phyloP scores from a whole-genome alignment of 257 asterid genomes.

The Penstemon davidsonii region DNA sequence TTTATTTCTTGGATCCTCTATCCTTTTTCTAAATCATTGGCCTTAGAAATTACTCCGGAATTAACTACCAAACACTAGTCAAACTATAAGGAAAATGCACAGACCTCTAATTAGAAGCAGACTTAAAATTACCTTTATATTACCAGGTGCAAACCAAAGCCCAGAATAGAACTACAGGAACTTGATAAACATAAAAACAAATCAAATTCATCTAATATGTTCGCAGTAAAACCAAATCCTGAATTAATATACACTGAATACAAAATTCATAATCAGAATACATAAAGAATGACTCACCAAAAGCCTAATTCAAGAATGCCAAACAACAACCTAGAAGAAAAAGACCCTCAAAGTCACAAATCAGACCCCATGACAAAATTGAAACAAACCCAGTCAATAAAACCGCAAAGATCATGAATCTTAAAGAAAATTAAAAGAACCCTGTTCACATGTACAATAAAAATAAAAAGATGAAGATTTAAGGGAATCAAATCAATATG shows the following conservation, averaged over 20 bases:
- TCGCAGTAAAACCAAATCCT: not conserved
- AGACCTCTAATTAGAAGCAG: too few species aligned
- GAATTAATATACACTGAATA: not conserved
- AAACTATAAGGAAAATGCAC: too few species aligned
- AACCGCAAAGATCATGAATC: slow-evolving; percentile 45
- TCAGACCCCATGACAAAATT: slow-evolving; percentile 32
- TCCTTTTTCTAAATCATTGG: too few species aligned
- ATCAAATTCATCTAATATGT: slow-evolving; percentile 3
- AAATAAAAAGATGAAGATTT: slow-evolving; percentile 34
- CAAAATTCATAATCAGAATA: not conserved
- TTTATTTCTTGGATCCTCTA: too few species aligned
- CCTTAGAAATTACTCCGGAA: too few species aligned
- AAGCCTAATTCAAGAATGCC: slow-evolving; percentile 29
- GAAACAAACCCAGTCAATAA: slow-evolving; percentile 30
- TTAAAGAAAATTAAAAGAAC: slow-evolving; percentile 10
- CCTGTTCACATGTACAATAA: slow-evolving; percentile 23
- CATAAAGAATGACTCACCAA: slow-evolving; percentile 24
- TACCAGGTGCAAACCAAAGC: slow-evolving; percentile 16
- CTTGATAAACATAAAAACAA: slow-evolving; percentile 10
- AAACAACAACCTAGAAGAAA: slow-evolving; percentile 34
- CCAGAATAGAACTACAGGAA: not conserved
- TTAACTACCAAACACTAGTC: too few species aligned
- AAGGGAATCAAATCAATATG: not conserved
- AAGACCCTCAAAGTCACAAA: slow-evolving; percentile 35
- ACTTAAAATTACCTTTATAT: not conserved